Base-by-base conservation (phyloP, 2,329 filamentous ascomycete species). In the Fusarium drepaniforme region DNA sequence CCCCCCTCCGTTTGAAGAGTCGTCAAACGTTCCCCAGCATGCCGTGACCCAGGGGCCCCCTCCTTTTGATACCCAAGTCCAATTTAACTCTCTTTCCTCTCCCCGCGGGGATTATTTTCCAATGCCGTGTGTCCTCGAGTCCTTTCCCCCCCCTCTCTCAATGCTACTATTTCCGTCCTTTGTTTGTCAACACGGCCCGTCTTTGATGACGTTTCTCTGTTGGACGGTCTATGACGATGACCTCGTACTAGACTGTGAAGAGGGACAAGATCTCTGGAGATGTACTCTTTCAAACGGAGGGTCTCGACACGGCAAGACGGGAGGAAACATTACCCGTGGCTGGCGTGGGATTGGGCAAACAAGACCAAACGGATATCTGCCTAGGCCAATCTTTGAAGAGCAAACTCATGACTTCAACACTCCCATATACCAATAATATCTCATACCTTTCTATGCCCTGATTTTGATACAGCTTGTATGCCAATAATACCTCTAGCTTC, bases 11-110 rank as follows among this genome's bases (percentile, higher is more conserved):
- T 79, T 77, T 76, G 68, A 51, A 63, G 64, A 66, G 64, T 51
- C 61, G 73, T 79, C 75, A 42, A 70, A 79, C 79, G 74, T 80
- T 67, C 49, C 73, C 58, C 78, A 72, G 46, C 77, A 70, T 77
- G 74, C 42, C 49, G 79, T 81, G 71, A 66, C 72, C 67, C 65
- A 74, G 61, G 67, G 66, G 63, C 33, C 64, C 18, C 38, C 53
- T 35, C 40, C 33, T 35, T 37, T 46, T 25, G 25, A 8, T 28
- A 44, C 28, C 30, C 33, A 23, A 37, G 37, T 42, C 53, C 25
- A 18, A 33, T 40, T 38, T 49, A 56, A 42, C 44, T 62, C 49
- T 8, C 53, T 62, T 38, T 35, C 30, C 30, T 35, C 12, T 13
- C 67, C 57, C 25, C 58, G 46, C 58, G 68, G 76, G 70, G 37